These are phyloP conservation scores for Apophysomyces trapeziformis DNA, from an alignment of 371 early-diverging fungal species.

Conservation along the genomic window DNA sequence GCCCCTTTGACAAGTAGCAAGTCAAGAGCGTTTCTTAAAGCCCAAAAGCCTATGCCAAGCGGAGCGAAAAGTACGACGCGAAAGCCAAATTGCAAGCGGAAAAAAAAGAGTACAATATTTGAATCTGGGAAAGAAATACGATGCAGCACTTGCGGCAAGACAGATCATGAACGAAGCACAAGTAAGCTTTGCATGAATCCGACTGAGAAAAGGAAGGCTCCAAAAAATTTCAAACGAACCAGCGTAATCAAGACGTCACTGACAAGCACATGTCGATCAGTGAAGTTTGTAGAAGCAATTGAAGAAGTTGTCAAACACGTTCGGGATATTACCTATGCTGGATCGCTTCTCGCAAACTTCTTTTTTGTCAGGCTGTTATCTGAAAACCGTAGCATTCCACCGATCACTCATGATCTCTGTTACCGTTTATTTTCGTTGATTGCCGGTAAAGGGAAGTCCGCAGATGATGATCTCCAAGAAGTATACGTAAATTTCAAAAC, in stretches of 20 bases:
- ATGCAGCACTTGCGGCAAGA: background rate
- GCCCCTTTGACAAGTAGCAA: background rate
- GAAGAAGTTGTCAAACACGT: background rate
- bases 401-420: background rate
- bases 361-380: background rate
- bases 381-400: background rate
- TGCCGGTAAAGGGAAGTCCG: background rate
- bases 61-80: background rate
- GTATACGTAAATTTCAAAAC: no score
- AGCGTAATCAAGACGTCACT: background rate
- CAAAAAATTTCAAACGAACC: background rate
- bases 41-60: background rate
- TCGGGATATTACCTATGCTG: background rate
- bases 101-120: background rate
- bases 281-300: background rate
- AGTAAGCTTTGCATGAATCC: constrained; percentile 1
- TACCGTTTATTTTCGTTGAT: constrained; percentile 4
- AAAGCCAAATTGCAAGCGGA: background rate
- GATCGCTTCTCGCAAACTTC: background rate
- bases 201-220: background rate
- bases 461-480: background rate
- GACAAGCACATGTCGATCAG: background rate
- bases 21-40: background rate
- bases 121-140: background rate
- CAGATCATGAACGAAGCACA: background rate